Evolutionary conservation across 176 grass and related monocot genomes (phyloP), one percentile per base, ranked within the genome.

Genomic region (Typha latifolia): DNA sequence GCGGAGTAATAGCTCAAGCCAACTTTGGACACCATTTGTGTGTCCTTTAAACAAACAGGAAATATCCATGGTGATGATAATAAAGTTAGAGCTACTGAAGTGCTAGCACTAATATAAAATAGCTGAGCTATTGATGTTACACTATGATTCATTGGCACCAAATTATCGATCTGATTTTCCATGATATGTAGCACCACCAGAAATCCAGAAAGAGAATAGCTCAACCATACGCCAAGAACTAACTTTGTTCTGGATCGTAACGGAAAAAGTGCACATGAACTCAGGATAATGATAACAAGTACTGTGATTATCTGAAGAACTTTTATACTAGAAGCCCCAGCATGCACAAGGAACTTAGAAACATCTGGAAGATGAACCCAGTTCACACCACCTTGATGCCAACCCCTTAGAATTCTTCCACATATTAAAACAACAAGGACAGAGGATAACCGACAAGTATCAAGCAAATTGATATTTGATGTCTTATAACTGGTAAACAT

Each of bases 361-460:
- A 96, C 78, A 78, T 96, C 93, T 82, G 80, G 75, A 78, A 96
- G 82, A 74, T 96, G 83, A 79, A 77, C 72, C 93, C 88, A 96
- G 61, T 96, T 91, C 52, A 96, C 78, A 61, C 93, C 93, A 72
- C 88, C 93, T 81, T 96, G 93, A 84, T 96, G 75, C 93, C 93
- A 96, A 74, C 82, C 82, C 86, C 88, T 86, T 86, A 96, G 62
- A 80, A 91, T 79, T 82, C 88, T 91, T 59, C 88, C 93, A 75
- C 73, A 66, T 72, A 88, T 67, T 49, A 91, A 88, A 91, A 86
- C 52, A 62, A 84, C 48, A 82, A 89, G 64, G 67, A 84, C 55
- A 72, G 73, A 79, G 23, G 22, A 91, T 50, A 88, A 68, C 59
- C 61, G 77, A 79, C 23, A 72, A 69, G 47, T 61, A 26, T 72